Conservation (phyloP, 2,329 filamentous ascomycete genomes). For the Chaetomiaceae sp. region DNA sequence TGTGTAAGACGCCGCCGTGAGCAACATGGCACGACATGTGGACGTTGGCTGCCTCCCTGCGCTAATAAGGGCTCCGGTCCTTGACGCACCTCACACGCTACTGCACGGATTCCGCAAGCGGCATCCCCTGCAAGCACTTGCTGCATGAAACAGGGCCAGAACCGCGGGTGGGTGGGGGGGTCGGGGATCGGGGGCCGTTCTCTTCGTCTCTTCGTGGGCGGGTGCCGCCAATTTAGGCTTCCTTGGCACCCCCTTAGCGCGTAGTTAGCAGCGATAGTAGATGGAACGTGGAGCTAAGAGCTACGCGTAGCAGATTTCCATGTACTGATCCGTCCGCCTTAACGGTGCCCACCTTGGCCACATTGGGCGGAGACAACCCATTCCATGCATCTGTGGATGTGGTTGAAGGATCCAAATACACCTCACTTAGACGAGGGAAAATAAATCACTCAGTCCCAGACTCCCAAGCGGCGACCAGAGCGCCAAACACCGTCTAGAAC, state of each 20-base stretch:
- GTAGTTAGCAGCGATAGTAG: not conserved
- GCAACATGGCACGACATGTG: not conserved
- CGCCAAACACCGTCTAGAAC: too few species aligned
- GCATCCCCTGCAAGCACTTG: not conserved
- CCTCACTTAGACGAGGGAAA: not conserved
- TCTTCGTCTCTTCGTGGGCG: not conserved
- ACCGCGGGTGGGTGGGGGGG: too few species aligned
- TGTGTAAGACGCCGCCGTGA: not conserved
- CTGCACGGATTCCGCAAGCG: not conserved
- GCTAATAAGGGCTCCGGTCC: not conserved
- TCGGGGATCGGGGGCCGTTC: too few species aligned
- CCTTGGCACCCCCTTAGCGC: not conserved
- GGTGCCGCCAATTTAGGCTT: not conserved
- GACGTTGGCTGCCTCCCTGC: slow-evolving; percentile 2
- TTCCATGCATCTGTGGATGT: not conserved
- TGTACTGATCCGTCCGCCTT: not conserved
- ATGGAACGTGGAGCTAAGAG: not conserved
- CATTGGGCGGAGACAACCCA: not conserved
- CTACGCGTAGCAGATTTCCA: not conserved
- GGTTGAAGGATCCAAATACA: not conserved
- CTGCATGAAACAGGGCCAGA: not conserved
- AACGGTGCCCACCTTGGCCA: not conserved
- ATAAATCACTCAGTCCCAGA: slow-evolving; percentile 3
- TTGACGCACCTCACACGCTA: not conserved
- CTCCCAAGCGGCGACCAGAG: too few species aligned